Evolutionary conservation across 371 early-diverging fungal species (phyloP).

Genomic region (Catenaria anguillulae): DNA sequence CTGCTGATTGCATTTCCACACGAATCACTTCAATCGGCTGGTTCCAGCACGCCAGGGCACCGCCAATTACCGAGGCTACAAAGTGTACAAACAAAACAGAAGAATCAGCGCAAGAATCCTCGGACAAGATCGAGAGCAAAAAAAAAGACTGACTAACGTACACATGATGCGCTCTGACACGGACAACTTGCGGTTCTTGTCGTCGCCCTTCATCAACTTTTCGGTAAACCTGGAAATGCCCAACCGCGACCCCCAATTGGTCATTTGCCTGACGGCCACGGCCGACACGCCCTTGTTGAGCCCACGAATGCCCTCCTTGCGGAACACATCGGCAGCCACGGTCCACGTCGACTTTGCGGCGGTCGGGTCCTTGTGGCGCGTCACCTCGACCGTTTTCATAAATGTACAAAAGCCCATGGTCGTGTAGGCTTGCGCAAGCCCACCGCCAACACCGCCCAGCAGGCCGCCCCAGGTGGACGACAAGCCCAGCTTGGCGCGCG

Average conservation of each 20-base stretch:
- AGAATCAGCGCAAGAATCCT: conserved; percentile 25
- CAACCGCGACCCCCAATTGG: conserved; percentile 71
- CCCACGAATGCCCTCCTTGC: conserved; percentile 80
- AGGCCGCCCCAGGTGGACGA: conserved; percentile 52
- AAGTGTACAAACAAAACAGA: no score
- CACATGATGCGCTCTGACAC: conserved; percentile 20
- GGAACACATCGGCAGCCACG: conserved; percentile 75
- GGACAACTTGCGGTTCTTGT: conserved; percentile 24
- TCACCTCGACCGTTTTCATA: conserved; percentile 98
- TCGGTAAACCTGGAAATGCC: conserved; percentile 5
- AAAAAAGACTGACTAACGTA: background rate
- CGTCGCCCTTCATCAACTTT: conserved; percentile 13
- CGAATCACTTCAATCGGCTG: conserved; percentile 95
- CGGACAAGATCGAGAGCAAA: no score
- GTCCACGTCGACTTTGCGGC: conserved; percentile 54
- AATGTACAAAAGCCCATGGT: conserved; percentile 98
- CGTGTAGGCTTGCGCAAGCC: conserved; percentile 81
- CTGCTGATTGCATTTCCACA: conserved; percentile 90
- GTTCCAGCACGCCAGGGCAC: conserved; percentile 87
- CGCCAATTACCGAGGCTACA: conserved; percentile 65
- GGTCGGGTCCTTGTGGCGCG: conserved; percentile 68
- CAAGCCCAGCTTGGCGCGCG: conserved; percentile 31
- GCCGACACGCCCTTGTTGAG: conserved; percentile 90
- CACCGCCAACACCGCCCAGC: conserved; percentile 82
- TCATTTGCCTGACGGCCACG: conserved; percentile 81